phyloP scores from a whole-genome alignment of 768 basidiomycete genomes.

The Dacryopinax primogenitus region DNA sequence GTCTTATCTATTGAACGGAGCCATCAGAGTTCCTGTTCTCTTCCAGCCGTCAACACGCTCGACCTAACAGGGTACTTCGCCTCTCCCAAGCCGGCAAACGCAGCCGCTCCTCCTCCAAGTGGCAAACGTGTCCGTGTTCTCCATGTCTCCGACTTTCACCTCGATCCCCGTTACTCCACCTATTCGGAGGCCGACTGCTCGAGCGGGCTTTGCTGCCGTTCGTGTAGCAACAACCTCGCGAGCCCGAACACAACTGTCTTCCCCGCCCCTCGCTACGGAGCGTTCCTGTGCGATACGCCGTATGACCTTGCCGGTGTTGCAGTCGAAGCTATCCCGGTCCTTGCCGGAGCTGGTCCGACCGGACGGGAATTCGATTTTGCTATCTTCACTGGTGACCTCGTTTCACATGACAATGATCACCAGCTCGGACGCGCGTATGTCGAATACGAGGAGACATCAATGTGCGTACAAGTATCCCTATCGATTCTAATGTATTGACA shows the following conservation, averaged over 20 bases:
- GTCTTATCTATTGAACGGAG: not conserved
- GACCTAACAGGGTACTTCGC: slow-evolving; percentile 12
- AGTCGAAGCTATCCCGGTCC: slow-evolving; percentile 51
- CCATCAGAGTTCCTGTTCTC: not conserved
- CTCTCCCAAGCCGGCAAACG: slow-evolving; percentile 8
- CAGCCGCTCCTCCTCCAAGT: not conserved
- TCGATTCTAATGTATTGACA: no score
- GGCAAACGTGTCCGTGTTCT: not conserved
- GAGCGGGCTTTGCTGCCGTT: not conserved
- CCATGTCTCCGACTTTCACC: not conserved
- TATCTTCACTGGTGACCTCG: slow-evolving; percentile 53
- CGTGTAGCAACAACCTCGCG: not conserved
- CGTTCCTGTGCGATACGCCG: slow-evolving; percentile 51
- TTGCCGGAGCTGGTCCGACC: slow-evolving; percentile 46
- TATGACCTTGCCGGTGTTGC: slow-evolving; percentile 46
- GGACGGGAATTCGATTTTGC: slow-evolving; percentile 34
- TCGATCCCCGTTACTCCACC: not conserved
- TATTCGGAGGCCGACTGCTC: not conserved
- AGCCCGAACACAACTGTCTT: slow-evolving; percentile 41
- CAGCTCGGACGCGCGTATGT: not conserved
- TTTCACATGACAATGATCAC: slow-evolving; percentile 35
- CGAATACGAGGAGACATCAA: slow-evolving; percentile 17
- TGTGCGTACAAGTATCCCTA: slow-evolving; percentile 24
- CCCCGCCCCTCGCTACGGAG: slow-evolving; percentile 57
- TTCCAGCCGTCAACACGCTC: not conserved